These are phyloP conservation scores for Penicillium sp. DNA, from an alignment of 2,329 filamentous ascomycete species.

Conservation along the genomic window DNA sequence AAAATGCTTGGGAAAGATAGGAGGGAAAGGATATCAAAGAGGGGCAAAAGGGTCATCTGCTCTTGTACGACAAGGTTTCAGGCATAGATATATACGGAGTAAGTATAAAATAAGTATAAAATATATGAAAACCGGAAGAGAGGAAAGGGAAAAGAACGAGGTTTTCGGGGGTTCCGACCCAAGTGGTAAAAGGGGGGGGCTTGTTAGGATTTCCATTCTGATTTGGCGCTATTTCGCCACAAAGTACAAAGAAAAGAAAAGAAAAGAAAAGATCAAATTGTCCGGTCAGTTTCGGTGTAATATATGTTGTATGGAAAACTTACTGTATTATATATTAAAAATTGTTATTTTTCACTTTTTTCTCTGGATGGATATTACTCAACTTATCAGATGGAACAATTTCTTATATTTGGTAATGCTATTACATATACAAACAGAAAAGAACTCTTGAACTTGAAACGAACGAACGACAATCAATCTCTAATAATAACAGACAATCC, in stretches of 20 bases:
- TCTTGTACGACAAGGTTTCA: slow-evolving; percentile 2
- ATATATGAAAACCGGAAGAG: not conserved
- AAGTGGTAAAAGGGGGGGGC: slow-evolving; percentile 13
- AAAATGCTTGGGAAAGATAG: not conserved
- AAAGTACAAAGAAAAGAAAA: not conserved
- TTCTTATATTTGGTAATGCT: not conserved
- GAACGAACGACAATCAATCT: not conserved
- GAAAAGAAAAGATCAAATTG: too few relatives aligned
- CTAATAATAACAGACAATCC: not conserved
- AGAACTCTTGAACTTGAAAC: not conserved
- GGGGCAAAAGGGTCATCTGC: slow-evolving; percentile 9
- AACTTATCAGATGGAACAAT: too few relatives aligned
- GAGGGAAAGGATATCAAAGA: slow-evolving; percentile 3
- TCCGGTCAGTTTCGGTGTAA: too few relatives aligned
- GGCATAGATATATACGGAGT: not conserved
- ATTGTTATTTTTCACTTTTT: too few relatives aligned
- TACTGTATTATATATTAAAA: too few relatives aligned
- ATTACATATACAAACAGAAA: not conserved
- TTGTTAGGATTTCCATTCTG: slow-evolving; percentile 12
- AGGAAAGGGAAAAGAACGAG: not conserved
- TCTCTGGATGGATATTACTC: too few relatives aligned
- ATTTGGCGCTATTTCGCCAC: slow-evolving; percentile 27
- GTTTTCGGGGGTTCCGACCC: not conserved
- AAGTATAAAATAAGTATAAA: not conserved
- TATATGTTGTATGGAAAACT: too few relatives aligned